Evolutionary conservation across 2,329 filamentous ascomycete species (phyloP).

Genomic region (Aschersonia sp.): DNA sequence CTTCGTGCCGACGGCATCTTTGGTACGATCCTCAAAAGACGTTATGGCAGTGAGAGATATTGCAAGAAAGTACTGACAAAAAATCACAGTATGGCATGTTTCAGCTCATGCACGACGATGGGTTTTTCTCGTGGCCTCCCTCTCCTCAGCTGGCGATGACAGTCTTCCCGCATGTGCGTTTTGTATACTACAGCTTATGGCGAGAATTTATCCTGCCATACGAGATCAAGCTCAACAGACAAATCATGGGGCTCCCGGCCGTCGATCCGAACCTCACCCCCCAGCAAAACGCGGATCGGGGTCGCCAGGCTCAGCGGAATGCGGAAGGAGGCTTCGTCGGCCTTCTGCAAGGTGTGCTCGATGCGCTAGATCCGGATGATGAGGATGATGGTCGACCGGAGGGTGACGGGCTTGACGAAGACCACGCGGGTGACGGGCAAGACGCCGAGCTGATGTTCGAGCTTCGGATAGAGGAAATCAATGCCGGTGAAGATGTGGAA

Average conservation of each 20-base stretch:
- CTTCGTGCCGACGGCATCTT: constrained; percentile 24
- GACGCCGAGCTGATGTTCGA: constrained; percentile 16
- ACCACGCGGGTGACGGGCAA: constrained; percentile 7
- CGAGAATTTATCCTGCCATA: constrained; percentile 28
- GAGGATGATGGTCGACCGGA: constrained; percentile 9
- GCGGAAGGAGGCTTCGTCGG: constrained; percentile 18
- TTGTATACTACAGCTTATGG: constrained; percentile 31
- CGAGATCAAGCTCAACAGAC: constrained; percentile 32
- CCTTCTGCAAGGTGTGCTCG: constrained; percentile 20
- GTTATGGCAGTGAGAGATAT: not conserved
- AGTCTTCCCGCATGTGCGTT: constrained; percentile 30
- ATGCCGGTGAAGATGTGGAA: not conserved
- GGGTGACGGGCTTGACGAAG: constrained; percentile 2
- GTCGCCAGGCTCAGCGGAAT: constrained; percentile 7
- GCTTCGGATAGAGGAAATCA: constrained; percentile 16
- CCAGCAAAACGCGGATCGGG: constrained; percentile 8
- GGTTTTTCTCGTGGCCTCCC: constrained; percentile 37
- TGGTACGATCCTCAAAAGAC: constrained; percentile 16
- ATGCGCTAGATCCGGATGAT: constrained; percentile 20
- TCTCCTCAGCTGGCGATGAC: constrained; percentile 35
- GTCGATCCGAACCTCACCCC: constrained; percentile 9
- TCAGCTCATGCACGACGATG: constrained; percentile 27
- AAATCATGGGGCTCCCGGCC: constrained; percentile 25
- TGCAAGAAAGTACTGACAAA: constrained; percentile 2
- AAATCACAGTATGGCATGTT: constrained; percentile 29